These are phyloP conservation scores for Panellus pusillus DNA, from an alignment of 768 basidiomycete genomes.

Conservation along the genomic window DNA sequence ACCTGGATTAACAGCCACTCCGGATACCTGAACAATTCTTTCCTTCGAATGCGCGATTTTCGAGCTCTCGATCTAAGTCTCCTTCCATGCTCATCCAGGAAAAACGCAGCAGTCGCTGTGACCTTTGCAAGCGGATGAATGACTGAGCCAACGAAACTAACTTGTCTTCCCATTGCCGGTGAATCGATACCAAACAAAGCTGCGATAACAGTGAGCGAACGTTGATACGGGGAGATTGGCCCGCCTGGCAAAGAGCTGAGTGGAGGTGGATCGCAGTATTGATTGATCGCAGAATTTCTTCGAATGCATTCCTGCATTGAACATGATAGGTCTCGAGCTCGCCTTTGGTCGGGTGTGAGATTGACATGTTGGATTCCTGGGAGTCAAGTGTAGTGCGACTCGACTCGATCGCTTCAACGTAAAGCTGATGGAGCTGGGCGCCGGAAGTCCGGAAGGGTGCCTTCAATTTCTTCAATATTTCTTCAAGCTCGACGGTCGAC, in stretches of 20 bases:
- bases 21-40: constrained; percentile 23
- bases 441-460: neutral
- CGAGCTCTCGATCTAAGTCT: constrained; percentile 33
- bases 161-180: constrained; percentile 30
- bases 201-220: constrained; percentile 33
- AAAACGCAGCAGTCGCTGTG: constrained; percentile 33
- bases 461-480: neutral
- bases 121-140: constrained; percentile 35
- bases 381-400: constrained; percentile 2
- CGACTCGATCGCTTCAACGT: neutral
- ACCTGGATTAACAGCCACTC: constrained; percentile 52
- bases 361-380: neutral
- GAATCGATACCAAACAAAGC: constrained; percentile 20
- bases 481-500: neutral
- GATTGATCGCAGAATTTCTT: neutral
- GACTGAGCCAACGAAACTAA: constrained; percentile 31
- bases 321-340: neutral
- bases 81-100: constrained; percentile 24
- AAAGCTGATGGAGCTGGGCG: neutral
- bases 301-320: neutral
- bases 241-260: neutral
- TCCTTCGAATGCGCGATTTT: constrained; percentile 17
- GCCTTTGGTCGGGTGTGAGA: neutral
- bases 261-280: neutral
- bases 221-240: constrained; percentile 31